These are phyloP conservation scores for Aspergillus bridgeri DNA, from an alignment of 495 filamentous ascomycete species.

Conservation along the genomic window DNA sequence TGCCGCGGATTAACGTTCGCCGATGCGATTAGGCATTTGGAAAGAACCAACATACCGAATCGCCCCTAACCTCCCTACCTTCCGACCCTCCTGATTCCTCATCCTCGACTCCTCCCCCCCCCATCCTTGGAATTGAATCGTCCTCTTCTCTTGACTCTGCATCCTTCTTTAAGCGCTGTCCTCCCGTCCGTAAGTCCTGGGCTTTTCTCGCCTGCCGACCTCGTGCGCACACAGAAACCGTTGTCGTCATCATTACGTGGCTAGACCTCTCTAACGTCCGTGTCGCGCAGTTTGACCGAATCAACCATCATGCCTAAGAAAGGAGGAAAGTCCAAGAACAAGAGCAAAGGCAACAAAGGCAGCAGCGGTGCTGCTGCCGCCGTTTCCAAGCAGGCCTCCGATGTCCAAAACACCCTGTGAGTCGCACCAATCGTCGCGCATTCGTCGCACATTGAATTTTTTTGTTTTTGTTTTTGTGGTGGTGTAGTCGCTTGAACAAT, in stretches of 20 bases:
- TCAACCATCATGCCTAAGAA: conserved; percentile 41
- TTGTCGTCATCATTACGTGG: conserved; percentile 13
- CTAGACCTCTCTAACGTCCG: conserved; percentile 11
- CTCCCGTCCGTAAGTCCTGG: conserved; percentile 13
- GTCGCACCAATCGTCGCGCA: conserved; percentile 15
- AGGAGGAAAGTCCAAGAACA: conserved; percentile 42
- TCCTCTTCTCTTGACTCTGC: conserved; percentile 1
- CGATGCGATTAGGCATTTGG: conserved; percentile 21
- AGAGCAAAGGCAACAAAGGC: conserved; percentile 35
- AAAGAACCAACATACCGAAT: conserved; percentile 22
- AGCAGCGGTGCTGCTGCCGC: conserved; percentile 25
- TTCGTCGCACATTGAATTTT: neutral
- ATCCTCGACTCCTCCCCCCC: neutral
- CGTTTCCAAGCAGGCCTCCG: conserved; percentile 30
- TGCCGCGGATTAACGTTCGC: conserved; percentile 27
- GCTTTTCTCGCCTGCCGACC: neutral
- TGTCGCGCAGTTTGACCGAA: conserved; percentile 1
- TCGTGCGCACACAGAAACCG: neutral
- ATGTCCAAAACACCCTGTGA: conserved; percentile 44
- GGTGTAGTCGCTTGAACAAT: too few relatives aligned
- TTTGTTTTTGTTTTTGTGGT: too few relatives aligned
- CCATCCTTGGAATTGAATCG: neutral
- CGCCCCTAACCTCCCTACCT: conserved; percentile 19
- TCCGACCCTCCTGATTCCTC: neutral
- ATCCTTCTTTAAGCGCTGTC: neutral